Evolutionary conservation across 2,329 filamentous ascomycete genomes (phyloP), one percentile per base, ranked within the genome.

Genomic region (Claviceps paspali): DNA sequence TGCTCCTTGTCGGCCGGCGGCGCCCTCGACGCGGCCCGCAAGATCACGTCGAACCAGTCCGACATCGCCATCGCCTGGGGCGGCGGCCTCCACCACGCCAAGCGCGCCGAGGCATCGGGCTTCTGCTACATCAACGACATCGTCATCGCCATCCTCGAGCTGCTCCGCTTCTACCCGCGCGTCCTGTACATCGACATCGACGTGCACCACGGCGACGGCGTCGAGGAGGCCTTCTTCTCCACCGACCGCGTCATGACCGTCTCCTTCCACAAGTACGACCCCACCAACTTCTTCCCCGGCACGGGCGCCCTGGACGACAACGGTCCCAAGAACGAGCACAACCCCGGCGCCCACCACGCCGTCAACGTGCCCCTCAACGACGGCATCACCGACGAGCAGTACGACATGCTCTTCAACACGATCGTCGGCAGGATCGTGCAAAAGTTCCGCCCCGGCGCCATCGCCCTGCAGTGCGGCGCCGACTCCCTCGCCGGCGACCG

Each of bases 121-220:
- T 98, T 98, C 60, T 98, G 91, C 64, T 98, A 98, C 62, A 86
- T 96, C 62, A 98, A 98, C 58, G 91, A 98, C 59, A 96, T 96
- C 50, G 91, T 96, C 40, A 72, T 98, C 33, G 85, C 82, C 26
- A 91, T 95, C 49, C 70, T 96, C 27, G 82, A 95, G 55, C 72
- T 98, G 8, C 67, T 96, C 12, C 79, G 82, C 22, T 73, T 79
- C 51, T 76, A 87, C 49, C 77, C 85, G 12, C 80, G 87, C 34
- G 87, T 96, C 6, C 68, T 96, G 40, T 95, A 96, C 59, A 87
- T 96, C 49, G 85, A 93, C 53, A 92, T 93, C 47, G 85, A 93
- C 54, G 84, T 93, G 1, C 85, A 93, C 54, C 85, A 93, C 46
- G 85, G 85, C 43, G 85, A 93, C 53, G 85, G 85, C 35, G 85